A percentile compares a stretch with the other conserved stretches of the same genome.
These are phyloP conservation scores for Pythium chondricola DNA, from an alignment of 352 stramenopile genomes.

Conservation along the genomic window DNA sequence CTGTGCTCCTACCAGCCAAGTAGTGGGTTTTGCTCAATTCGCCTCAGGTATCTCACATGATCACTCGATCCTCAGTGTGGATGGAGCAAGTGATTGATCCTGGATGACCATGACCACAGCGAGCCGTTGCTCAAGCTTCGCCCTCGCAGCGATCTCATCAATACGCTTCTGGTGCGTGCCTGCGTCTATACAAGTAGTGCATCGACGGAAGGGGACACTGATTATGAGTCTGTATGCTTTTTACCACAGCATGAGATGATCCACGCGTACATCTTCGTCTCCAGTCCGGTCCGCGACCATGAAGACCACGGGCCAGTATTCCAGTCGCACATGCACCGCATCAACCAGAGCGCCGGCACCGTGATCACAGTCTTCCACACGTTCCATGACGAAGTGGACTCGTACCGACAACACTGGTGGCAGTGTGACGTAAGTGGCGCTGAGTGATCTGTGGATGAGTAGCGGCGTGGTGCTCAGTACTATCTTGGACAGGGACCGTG, in stretches of 20 bases:
- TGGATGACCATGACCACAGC: no score
- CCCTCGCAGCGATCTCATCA: conserved; percentile 76
- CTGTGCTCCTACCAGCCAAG: conserved; percentile 73
- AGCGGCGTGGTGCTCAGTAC: no score
- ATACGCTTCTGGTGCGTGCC: conserved; percentile 66
- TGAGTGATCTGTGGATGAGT: no score
- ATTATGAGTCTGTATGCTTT: no score
- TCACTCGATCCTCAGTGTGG: not conserved
- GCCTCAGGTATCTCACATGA: conserved; percentile 48
- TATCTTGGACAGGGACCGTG: conserved; percentile 73
- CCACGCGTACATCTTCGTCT: conserved; percentile 86
- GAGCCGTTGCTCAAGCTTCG: conserved; percentile 79
- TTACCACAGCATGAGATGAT: conserved; percentile 86
- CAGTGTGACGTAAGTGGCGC: conserved; percentile 56
- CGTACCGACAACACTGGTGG: conserved; percentile 83
- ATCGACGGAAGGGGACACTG: no score
- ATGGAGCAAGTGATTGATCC: no score
- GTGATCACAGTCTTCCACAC: conserved; percentile 87
- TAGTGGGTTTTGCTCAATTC: conserved; percentile 79
- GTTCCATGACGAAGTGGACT: conserved; percentile 87
- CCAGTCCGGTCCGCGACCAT: conserved; percentile 65
- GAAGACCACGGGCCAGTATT: conserved; percentile 83
- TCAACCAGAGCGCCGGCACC: conserved; percentile 56
- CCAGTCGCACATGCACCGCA: conserved; percentile 74
- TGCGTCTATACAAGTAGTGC: no score